Conservation (phyloP, 192 early-diverging fungal genomes). For the Linnemannia exigua region DNA sequence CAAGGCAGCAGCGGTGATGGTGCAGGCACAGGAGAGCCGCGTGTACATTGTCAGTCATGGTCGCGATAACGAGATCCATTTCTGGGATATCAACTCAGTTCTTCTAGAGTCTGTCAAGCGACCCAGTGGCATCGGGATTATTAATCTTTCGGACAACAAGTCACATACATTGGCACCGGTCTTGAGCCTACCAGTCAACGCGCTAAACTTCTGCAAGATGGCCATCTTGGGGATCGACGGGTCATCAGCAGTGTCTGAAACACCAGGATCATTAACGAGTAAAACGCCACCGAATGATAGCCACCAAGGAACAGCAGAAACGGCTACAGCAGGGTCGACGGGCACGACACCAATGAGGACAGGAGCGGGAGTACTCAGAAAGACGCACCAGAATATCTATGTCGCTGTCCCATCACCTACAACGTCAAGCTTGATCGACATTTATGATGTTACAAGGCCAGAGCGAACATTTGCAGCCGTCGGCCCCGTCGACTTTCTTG, state of each 20-base stretch:
- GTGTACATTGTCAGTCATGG: constrained; percentile 54
- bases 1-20: neutral
- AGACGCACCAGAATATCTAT: constrained; percentile 28
- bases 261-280: neutral
- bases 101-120: constrained; percentile 14
- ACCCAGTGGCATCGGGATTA: neutral
- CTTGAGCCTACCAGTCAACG: constrained; percentile 52
- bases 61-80: constrained; percentile 53
- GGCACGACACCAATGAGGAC: neutral
- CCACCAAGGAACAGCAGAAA: neutral
- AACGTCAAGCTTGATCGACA: constrained; percentile 21
- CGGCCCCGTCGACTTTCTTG: neutral
- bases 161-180: neutral
- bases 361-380: constrained; percentile 2
- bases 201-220: constrained; percentile 59
- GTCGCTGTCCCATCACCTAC: constrained; percentile 46
- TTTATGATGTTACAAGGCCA: constrained; percentile 50
- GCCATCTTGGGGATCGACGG: constrained; percentile 27
- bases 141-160: neutral
- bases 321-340: neutral
- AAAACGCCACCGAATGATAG: neutral
- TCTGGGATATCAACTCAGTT: constrained; percentile 51
- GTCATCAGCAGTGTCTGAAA: neutral
- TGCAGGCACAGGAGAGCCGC: constrained; percentile 20
- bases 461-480: constrained; percentile 43